Evolutionary conservation across 116 monocot genomes (phyloP).

Genomic region (Zostera marina): DNA sequence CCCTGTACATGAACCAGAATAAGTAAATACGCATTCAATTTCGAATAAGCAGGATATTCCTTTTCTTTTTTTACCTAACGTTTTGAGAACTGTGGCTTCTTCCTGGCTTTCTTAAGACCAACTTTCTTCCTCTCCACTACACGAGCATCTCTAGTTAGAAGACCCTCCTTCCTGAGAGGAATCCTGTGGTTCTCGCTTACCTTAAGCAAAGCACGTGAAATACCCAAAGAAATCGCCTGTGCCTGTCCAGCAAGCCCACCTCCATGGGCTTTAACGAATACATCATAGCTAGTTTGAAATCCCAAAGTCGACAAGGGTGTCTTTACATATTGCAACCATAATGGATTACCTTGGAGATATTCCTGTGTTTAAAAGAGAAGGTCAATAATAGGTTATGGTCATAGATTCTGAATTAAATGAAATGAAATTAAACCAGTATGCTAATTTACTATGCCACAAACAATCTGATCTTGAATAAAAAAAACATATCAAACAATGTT

Average conservation of each 20-base stretch:
- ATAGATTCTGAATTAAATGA: background rate
- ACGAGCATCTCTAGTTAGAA: conserved; percentile 75
- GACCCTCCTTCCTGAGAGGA: conserved; percentile 62
- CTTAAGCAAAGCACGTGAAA: conserved; percentile 83
- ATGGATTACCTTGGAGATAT: conserved; percentile 81
- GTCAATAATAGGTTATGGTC: background rate
- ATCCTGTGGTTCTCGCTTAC: conserved; percentile 59
- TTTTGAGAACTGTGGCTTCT: conserved; percentile 81
- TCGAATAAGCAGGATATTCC: too few relatives aligned
- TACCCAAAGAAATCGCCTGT: conserved; percentile 82
- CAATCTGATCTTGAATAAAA: too few relatives aligned
- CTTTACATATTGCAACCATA: conserved; percentile 69
- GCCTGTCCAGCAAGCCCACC: conserved; percentile 93
- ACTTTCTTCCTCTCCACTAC: conserved; percentile 95
- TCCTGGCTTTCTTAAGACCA: conserved; percentile 86
- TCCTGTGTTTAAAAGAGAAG: conserved; percentile 30
- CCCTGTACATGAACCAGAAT: too few relatives aligned
- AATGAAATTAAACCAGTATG: too few relatives aligned
- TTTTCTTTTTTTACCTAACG: conserved; percentile 29
- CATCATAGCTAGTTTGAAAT: conserved; percentile 69
- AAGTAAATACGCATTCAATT: too few relatives aligned
- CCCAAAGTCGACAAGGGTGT: conserved; percentile 65
- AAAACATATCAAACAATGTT: too few relatives aligned
- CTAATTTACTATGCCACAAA: too few relatives aligned
- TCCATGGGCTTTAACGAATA: conserved; percentile 86